phyloP scores from a whole-genome alignment of 2,329 filamentous ascomycete genomes.

The Fusarium subglutinans region DNA sequence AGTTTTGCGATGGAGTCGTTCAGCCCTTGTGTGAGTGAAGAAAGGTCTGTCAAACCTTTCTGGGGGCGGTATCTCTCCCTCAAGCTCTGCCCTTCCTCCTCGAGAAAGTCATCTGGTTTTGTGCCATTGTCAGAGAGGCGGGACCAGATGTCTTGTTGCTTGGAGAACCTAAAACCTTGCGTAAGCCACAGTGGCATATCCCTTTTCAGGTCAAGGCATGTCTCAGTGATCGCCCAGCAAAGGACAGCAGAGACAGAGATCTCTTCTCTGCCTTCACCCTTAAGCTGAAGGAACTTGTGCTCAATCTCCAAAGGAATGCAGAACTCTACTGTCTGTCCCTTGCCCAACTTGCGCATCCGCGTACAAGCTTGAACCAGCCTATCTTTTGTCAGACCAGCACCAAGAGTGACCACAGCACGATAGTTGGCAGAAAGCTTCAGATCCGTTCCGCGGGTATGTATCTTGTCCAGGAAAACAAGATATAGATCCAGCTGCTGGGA shows the following conservation, averaged over 20 bases:
- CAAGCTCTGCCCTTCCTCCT: constrained; percentile 63
- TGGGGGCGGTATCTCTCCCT: constrained; percentile 61
- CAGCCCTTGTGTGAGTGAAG: not conserved
- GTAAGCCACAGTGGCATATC: constrained; percentile 61
- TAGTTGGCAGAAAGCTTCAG: constrained; percentile 67
- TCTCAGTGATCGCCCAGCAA: constrained; percentile 61
- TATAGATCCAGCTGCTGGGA: constrained; percentile 64
- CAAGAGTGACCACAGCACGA: constrained; percentile 74
- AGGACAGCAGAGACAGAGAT: constrained; percentile 66
- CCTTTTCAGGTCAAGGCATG: constrained; percentile 15
- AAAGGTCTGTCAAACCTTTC: not conserved
- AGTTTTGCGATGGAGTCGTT: accelerated
- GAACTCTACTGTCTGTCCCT: constrained; percentile 72
- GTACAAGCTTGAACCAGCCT: constrained; percentile 75
- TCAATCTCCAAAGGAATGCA: constrained; percentile 68
- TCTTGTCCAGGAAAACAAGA: constrained; percentile 74
- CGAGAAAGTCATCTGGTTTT: constrained; percentile 54
- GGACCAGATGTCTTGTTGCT: constrained; percentile 52
- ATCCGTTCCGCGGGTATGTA: constrained; percentile 76
- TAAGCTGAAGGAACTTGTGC: constrained; percentile 54
- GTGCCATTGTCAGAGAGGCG: accelerated
- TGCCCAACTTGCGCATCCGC: constrained; percentile 74
- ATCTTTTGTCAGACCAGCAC: constrained; percentile 73
- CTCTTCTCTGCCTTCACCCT: accelerated
- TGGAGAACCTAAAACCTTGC: constrained; percentile 64